Conservation (phyloP, 257 asterid genomes). For the Nicotiana paniculata region DNA sequence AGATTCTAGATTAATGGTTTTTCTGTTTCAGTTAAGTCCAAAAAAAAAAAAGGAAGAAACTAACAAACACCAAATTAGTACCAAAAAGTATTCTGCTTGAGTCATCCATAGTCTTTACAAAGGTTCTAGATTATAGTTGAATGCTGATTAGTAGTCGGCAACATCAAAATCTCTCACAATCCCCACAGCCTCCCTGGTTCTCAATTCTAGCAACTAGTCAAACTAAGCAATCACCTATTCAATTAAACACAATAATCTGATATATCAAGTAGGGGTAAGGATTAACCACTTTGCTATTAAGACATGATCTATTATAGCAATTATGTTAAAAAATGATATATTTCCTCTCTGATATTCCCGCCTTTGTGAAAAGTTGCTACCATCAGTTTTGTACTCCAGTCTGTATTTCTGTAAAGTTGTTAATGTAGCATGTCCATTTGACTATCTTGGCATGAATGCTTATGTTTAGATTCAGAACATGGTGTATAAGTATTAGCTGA, state of each 20-base stretch:
- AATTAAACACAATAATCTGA: not conserved
- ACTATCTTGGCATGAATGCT: no score
- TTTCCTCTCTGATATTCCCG: not conserved
- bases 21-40: not conserved
- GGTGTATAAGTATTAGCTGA: not conserved
- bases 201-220: constrained; percentile 5
- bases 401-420: not conserved
- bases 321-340: not conserved
- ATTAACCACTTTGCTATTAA: not conserved
- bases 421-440: no score
- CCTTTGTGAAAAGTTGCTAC: not conserved
- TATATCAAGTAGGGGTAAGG: not conserved
- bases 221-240: not conserved
- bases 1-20: not conserved
- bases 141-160: not conserved
- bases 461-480: not conserved
- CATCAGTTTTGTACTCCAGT: not conserved
- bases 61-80: not conserved
- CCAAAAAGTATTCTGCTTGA: not conserved
- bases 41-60: not conserved
- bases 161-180: not conserved
- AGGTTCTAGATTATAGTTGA: not conserved
- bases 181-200: not conserved
- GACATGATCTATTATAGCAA: not conserved
- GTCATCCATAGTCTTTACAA: not conserved